phyloP scores from a whole-genome alignment of 768 basidiomycete genomes.

The Mycena rebaudengoi region DNA sequence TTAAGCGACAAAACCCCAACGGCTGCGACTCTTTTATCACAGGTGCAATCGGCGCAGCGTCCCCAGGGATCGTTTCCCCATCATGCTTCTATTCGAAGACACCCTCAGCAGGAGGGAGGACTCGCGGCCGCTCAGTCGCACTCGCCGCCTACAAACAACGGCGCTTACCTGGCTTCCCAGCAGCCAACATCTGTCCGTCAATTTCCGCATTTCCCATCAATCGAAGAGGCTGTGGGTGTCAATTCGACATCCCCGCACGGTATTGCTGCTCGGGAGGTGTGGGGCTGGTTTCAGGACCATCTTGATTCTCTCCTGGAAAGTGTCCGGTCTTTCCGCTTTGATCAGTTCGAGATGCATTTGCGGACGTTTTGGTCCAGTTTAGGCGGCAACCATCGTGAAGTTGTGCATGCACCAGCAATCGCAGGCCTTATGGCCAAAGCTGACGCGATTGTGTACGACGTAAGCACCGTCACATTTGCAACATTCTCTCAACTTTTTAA shows the following conservation, averaged over 20 bases:
- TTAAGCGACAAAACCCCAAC: constrained; percentile 89
- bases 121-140: constrained; percentile 60
- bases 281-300: constrained; percentile 94
- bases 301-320: constrained; percentile 83
- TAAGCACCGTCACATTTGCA: constrained; percentile 54
- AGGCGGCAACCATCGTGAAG: constrained; percentile 79
- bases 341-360: constrained; percentile 89
- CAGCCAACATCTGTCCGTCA: constrained; percentile 74
- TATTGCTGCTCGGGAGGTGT: constrained; percentile 85
- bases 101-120: constrained; percentile 65
- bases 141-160: constrained; percentile 59
- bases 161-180: constrained; percentile 60
- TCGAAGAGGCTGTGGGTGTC: constrained; percentile 84
- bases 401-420: constrained; percentile 89
- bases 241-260: constrained; percentile 80
- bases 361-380: constrained; percentile 87
- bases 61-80: constrained; percentile 67
- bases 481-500: constrained; percentile 14
- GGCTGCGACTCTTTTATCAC: constrained; percentile 76
- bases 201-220: constrained; percentile 82
- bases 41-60: constrained; percentile 75
- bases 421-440: constrained; percentile 90
- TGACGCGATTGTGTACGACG: constrained; percentile 91
- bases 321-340: constrained; percentile 80
- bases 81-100: constrained; percentile 82